Base-by-base conservation (phyloP, 768 basidiomycete genomes). In the Suillus plorans region DNA sequence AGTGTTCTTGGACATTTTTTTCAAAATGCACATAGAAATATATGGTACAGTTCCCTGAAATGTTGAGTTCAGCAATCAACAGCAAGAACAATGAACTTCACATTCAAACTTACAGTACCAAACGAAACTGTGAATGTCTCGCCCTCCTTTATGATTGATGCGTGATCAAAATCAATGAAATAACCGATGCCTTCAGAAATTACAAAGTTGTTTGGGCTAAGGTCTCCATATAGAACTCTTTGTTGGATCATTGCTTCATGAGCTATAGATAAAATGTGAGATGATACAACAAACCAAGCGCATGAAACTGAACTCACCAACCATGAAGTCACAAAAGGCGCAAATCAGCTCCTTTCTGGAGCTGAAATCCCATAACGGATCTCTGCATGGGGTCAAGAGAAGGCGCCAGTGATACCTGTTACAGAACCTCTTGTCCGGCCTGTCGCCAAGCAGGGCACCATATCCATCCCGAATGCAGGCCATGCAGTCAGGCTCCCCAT, bases 321-420 rank as follows among this genome's bases (percentile, higher is more conserved):
- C 7, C 5, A 63, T 10, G 13, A 31, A 63, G 16, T 68, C 62
- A 5, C 60, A 4, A 28, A 68, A 68, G 16, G 64, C 31, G 1
- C 64, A 39, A 3, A 68, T 18, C 14, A 65, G 62, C 28, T 68
- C 58, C n/a, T 44, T 60, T 1, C 52, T 53, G 16, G 52, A 53
- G 25, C 52, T 31, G 28, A 53, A 53, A 9, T 31, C 4, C 4
- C 22, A 53, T 31, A 53, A n/a, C 0, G 4, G 52, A 14, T 28
- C 28, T 53, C 52, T 4, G 3, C 52, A 53, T 3, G 28, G 52
- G 8, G 3, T 31, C 28, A 53, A 28, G 28, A 53, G 1, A 53
- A 31, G 28, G 16, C 12, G 20, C 53, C 18, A 5, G 53, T 55
- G 53, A 55, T 55, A 55, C 6, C 53, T 36, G 20, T 55, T 55